These are phyloP conservation scores for Rosa hybrid DNA, from an alignment of 331 rosid species.

Conservation along the genomic window DNA sequence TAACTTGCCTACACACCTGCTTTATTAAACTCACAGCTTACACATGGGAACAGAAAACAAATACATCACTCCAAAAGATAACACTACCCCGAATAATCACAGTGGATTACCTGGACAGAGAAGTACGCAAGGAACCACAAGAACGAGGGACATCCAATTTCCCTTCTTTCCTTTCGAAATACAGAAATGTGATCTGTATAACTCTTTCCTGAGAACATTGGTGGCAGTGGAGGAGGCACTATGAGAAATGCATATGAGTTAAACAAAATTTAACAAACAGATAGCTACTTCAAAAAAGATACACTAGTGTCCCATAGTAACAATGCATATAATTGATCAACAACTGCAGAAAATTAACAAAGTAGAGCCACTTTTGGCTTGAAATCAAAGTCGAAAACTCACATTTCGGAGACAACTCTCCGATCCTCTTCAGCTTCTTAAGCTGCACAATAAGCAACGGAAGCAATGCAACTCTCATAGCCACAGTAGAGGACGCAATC, in stretches of 20 bases:
- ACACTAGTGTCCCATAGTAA: background rate
- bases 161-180: constrained; percentile 68
- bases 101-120: constrained; percentile 60
- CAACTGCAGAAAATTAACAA: background rate
- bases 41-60: background rate
- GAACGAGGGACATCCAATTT: constrained; percentile 76
- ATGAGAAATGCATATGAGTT: constrained; percentile 54
- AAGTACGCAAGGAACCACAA: constrained; percentile 54
- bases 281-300: background rate
- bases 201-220: constrained; percentile 89
- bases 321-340: background rate
- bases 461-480: constrained; percentile 59
- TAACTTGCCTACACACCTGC: background rate
- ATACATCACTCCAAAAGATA: background rate
- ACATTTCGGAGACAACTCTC: constrained; percentile 60
- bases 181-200: constrained; percentile 51
- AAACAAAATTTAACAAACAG: constrained; percentile 40
- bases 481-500: constrained; percentile 66
- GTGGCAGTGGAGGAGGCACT: constrained; percentile 98
- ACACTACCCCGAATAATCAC: constrained; percentile 17
- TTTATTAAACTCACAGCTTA: background rate
- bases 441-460: constrained; percentile 61
- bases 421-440: constrained; percentile 59
- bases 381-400: constrained; percentile 35
- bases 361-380: background rate